Evolutionary conservation across 2,329 filamentous ascomycete species (phyloP).

Genomic region (Rhexocercosporidium sp.): DNA sequence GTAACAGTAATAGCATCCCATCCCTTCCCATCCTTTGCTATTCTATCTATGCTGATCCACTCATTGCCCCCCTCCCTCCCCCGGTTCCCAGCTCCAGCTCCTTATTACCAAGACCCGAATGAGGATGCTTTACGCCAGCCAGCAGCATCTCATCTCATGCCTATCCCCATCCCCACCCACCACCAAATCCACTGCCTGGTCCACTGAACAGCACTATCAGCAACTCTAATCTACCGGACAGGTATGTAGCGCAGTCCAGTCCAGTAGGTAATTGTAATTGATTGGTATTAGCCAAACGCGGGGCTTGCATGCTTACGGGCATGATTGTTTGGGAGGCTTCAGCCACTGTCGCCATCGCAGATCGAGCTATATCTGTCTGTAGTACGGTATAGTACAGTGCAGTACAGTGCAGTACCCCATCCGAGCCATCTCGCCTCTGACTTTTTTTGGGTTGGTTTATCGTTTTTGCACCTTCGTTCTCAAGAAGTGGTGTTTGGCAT

Average conservation of each 20-base stretch:
- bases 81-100: no score
- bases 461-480: neutral
- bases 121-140: no score
- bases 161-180: neutral
- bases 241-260: no score
- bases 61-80: no score
- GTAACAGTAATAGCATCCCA: no score
- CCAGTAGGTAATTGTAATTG: neutral
- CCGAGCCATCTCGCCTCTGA: no score
- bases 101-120: no score
- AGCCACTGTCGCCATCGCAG: slow-evolving; percentile 8
- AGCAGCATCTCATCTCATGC: no score
- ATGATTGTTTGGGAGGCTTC: neutral
- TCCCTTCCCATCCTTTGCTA: no score
- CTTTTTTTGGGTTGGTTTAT: no score
- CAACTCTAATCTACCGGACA: neutral
- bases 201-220: neutral
- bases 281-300: slow-evolving; percentile 9
- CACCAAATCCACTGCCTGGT: neutral
- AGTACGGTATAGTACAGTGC: neutral
- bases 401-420: neutral
- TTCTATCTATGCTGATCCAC: no score
- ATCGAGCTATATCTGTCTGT: neutral
- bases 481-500: neutral
- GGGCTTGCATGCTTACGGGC: neutral